Evolutionary conservation across 352 stramenopile species (phyloP), one percentile per base, ranked within the genome.

Genomic region (Phytopythium oedochilum): DNA sequence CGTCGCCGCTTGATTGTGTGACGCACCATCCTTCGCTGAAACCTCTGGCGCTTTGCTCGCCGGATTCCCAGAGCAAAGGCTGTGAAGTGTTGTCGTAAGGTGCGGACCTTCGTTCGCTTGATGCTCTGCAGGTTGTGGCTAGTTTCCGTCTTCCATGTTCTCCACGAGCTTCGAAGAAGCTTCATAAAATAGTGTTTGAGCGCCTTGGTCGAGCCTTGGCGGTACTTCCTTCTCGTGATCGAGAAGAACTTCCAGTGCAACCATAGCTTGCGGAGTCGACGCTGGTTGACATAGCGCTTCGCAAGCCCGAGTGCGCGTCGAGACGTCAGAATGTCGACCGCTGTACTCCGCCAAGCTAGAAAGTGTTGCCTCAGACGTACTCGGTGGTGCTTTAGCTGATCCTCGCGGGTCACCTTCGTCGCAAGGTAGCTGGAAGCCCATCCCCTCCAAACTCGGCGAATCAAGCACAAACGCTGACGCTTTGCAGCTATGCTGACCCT

Each of bases 231-330:
- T 39, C 70, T 82, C 14, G 65, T 63, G 28, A 78, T 83, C 3
- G 80, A 84, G 51, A 89, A 94, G 20, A 79, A 80, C 42, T 88
- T 91, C 85, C 85, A 94, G 42, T 89, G 64, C 43, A 74, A 57
- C 85, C 85, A 94, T 7, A 91, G 48, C 31, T 90, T 91, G 8
- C 75, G 75, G 28, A 90, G 60, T 0, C 71, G 64, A 3, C 72
- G 61, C 22, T 84, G 83, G 29, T 83, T 84, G 4, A 88, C 63
- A 57, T 88, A 86, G 6, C 83, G 57, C 29, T 76, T 80, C 1
- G 76, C 80, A 3, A 92, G 32, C 9, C 53, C 76, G 2, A 90
- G 49, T 4, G 83, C 74, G 12, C 83, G 59, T 43, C 73, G 65
- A 14, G 56, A 71, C 8, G 62, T 62, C 0, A 70, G 55, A 48